Conservation (phyloP, 176 grass and related monocot species). For the Secale cereale region DNA sequence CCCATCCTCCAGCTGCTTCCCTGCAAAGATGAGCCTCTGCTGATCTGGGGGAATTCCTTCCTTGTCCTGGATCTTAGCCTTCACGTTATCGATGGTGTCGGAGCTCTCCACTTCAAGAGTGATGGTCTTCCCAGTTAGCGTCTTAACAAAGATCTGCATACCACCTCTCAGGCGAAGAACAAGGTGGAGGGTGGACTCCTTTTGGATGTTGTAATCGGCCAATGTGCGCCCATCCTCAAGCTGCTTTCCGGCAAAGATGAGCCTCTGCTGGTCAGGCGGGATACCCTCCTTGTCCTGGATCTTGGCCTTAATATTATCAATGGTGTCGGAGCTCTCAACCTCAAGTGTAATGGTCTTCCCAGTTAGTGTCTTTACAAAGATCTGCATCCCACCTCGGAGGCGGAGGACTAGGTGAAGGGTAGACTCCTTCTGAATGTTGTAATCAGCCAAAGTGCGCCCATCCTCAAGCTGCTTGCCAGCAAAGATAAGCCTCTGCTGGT, state of each 20-base stretch:
- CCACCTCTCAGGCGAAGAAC: conserved; percentile 7
- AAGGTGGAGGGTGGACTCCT: conserved; percentile 23
- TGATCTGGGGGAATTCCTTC: conserved; percentile 33
- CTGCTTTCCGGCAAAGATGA: conserved; percentile 30
- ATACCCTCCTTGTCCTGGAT: conserved; percentile 38
- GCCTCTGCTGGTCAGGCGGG: conserved; percentile 16
- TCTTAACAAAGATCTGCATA: conserved; percentile 37
- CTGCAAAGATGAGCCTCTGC: conserved; percentile 29
- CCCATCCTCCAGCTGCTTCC: conserved; percentile 37
- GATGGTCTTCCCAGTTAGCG: conserved; percentile 24
- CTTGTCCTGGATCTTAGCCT: conserved; percentile 35
- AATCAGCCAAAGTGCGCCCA: conserved; percentile 38
- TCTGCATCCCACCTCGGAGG: conserved; percentile 22
- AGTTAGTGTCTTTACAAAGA: conserved; percentile 35
- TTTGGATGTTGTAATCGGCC: conserved; percentile 32
- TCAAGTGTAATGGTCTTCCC: conserved; percentile 28
- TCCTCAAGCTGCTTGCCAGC: conserved; percentile 53
- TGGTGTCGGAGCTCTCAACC: conserved; percentile 35
- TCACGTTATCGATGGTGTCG: conserved; percentile 32
- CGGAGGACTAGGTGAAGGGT: conserved; percentile 38
- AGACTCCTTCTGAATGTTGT: conserved; percentile 66
- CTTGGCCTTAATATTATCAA: conserved; percentile 30
- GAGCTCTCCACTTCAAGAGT: conserved; percentile 29
- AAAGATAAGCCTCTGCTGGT: conserved; percentile 35
- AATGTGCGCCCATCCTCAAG: conserved; percentile 22